Evolutionary conservation across 2,329 filamentous ascomycete genomes (phyloP).

Genomic region (Monilinia aucupariae): DNA sequence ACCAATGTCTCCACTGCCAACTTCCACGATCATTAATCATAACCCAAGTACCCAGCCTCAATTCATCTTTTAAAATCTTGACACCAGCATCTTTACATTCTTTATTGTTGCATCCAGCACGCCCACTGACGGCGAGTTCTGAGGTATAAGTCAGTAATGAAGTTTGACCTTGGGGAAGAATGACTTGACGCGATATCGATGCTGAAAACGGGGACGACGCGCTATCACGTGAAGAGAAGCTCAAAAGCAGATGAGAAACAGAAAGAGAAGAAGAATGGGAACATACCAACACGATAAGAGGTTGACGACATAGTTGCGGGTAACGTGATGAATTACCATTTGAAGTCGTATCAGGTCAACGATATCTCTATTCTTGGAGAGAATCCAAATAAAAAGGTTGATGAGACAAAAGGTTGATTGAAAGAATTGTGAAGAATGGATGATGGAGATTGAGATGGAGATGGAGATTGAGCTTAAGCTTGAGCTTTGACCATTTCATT

Average conservation of each 20-base stretch:
- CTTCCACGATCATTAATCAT: constrained; percentile 52
- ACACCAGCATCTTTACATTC: constrained; percentile 63
- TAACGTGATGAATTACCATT: background rate
- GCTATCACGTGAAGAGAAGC: constrained; percentile 30
- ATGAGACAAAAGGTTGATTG: too few relatives aligned
- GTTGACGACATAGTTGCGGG: constrained; percentile 17
- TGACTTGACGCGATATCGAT: background rate
- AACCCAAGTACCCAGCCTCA: constrained; percentile 73
- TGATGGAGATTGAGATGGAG: too few relatives aligned
- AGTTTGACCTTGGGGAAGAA: too few relatives aligned
- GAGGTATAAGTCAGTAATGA: constrained; percentile 15
- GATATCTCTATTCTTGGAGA: background rate
- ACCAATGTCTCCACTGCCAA: constrained; percentile 88
- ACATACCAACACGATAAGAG: constrained; percentile 37
- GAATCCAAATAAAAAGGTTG: too few relatives aligned
- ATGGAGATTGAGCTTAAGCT: background rate
- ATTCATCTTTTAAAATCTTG: constrained; percentile 74
- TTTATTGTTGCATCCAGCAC: constrained; percentile 65
- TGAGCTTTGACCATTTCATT: background rate
- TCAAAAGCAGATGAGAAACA: constrained; percentile 5
- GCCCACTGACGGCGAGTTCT: constrained; percentile 68
- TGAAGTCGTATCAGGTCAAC: background rate
- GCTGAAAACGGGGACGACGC: background rate
- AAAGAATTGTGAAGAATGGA: too few relatives aligned
- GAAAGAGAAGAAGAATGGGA: background rate